phyloP scores from a whole-genome alignment of 805 yeast genomes.

The Maudiozyma turicensis region DNA sequence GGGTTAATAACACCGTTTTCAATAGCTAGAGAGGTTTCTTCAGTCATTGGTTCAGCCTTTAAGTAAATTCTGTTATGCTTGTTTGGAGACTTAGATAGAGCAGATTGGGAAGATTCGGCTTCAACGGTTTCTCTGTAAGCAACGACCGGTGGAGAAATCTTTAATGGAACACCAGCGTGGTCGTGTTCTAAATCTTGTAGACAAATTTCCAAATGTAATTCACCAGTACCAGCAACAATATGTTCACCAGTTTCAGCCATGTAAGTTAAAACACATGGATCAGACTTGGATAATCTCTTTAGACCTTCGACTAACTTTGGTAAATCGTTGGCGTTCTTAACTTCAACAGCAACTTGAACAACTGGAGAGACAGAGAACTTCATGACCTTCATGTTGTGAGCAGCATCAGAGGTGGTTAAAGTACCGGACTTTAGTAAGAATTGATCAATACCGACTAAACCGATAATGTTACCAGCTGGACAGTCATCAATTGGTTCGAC shows the following conservation, averaged over 20 bases:
- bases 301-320: slow-evolving; percentile 99
- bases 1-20: slow-evolving; percentile 88
- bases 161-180: slow-evolving; percentile 99
- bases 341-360: slow-evolving; percentile 99
- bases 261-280: slow-evolving; percentile 89
- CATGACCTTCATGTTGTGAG: slow-evolving; percentile 99
- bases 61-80: slow-evolving; percentile 99
- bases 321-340: slow-evolving; percentile 97
- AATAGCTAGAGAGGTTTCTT: slow-evolving; percentile 86
- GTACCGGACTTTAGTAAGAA: slow-evolving; percentile 99
- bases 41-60: slow-evolving; percentile 92
- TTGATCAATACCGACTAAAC: slow-evolving; percentile 99
- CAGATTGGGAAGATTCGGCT: slow-evolving; percentile 87
- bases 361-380: slow-evolving; percentile 99
- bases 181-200: slow-evolving; percentile 91
- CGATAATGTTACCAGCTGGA: slow-evolving; percentile 99
- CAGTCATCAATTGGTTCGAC: slow-evolving; percentile 98
- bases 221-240: slow-evolving; percentile 99
- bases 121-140: slow-evolving; percentile 98
- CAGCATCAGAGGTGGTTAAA: slow-evolving; percentile 88
- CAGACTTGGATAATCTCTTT: slow-evolving; percentile 98
- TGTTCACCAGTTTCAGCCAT: slow-evolving; percentile 97
- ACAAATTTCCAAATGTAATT: slow-evolving; percentile 98
- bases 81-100: slow-evolving; percentile 98
- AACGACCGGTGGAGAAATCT: slow-evolving; percentile 95